Conservation (phyloP, 2,329 filamentous ascomycete genomes). For the Lachnellula cervina region DNA sequence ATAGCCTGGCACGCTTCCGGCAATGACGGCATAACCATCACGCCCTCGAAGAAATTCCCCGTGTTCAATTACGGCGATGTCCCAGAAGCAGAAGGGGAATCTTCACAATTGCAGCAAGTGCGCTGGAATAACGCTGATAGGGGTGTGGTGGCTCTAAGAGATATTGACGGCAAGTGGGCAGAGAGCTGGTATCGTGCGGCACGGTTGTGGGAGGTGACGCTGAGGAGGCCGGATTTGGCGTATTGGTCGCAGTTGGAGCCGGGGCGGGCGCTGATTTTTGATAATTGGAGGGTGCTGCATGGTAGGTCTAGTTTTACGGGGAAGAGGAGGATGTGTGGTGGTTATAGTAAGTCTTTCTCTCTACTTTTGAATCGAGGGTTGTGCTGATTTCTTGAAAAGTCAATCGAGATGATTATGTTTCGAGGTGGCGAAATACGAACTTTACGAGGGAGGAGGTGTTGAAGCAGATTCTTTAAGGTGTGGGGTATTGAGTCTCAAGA, state of each 20-base stretch:
- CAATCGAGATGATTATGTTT: slow-evolving; percentile 75
- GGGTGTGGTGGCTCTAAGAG: slow-evolving; percentile 44
- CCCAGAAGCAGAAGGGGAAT: slow-evolving; percentile 37
- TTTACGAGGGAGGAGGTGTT: slow-evolving; percentile 35
- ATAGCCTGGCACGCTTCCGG: slow-evolving; percentile 82
- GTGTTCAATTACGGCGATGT: slow-evolving; percentile 60
- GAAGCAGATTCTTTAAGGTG: slow-evolving; percentile 23
- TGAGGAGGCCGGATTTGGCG: slow-evolving; percentile 61
- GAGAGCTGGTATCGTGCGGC: slow-evolving; percentile 75
- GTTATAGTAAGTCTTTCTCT: slow-evolving; percentile 63
- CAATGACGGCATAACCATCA: slow-evolving; percentile 76
- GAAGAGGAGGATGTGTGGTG: slow-evolving; percentile 82
- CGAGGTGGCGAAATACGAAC: slow-evolving; percentile 69
- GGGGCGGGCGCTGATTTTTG: slow-evolving; percentile 77
- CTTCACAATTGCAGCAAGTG: slow-evolving; percentile 53
- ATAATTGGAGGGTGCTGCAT: slow-evolving; percentile 94
- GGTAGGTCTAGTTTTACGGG: slow-evolving; percentile 80
- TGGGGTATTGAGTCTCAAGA: neutral
- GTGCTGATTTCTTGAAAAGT: slow-evolving; percentile 43
- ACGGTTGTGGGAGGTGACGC: slow-evolving; percentile 63
- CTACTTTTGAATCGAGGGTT: neutral
- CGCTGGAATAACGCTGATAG: slow-evolving; percentile 95
- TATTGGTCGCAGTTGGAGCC: slow-evolving; percentile 80
- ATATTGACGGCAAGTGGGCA: slow-evolving; percentile 1
- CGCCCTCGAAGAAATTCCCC: slow-evolving; percentile 64